A percentile compares a stretch with the other conserved stretches of the same genome.
phyloP scores from a whole-genome alignment of 2,329 filamentous ascomycete genomes.

The Fusarium praegraminearum region DNA sequence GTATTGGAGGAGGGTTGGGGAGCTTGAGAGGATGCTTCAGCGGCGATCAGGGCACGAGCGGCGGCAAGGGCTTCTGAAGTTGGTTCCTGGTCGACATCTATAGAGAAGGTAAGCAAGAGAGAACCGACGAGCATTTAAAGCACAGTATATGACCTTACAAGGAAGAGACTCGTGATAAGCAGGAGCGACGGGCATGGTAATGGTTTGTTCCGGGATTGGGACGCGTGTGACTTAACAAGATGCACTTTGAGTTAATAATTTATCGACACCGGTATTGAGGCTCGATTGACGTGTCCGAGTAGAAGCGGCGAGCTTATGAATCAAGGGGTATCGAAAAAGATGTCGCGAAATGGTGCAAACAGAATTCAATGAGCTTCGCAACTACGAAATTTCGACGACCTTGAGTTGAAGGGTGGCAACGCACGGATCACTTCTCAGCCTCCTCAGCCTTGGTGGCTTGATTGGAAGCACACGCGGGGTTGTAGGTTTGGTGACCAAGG shows the following conservation, averaged over 20 bases:
- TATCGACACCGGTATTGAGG: background rate
- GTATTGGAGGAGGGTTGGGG: conserved; percentile 65
- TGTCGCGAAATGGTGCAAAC: background rate
- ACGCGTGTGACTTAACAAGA: background rate
- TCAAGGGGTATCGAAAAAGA: background rate
- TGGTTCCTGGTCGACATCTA: conserved; percentile 85
- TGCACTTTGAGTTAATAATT: background rate
- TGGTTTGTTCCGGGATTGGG: conserved; percentile 16
- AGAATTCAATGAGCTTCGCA: conserved; percentile 20
- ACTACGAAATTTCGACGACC: conserved; percentile 18
- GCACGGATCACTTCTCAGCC: conserved; percentile 38
- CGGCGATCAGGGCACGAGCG: conserved; percentile 76
- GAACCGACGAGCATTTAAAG: background rate
- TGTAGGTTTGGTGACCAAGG: background rate
- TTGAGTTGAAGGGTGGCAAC: background rate
- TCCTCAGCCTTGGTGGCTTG: conserved; percentile 41
- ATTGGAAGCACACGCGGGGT: background rate
- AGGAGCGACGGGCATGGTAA: conserved; percentile 49
- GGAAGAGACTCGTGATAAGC: conserved; percentile 81
- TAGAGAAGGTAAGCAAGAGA: conserved; percentile 32
- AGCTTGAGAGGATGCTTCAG: conserved; percentile 66
- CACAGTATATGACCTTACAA: conserved; percentile 64
- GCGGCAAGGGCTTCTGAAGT: conserved; percentile 71
- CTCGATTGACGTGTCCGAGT: background rate
- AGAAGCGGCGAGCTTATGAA: background rate